Conservation (phyloP, 345 rosid genomes). For the Stellera chamaejasme region DNA sequence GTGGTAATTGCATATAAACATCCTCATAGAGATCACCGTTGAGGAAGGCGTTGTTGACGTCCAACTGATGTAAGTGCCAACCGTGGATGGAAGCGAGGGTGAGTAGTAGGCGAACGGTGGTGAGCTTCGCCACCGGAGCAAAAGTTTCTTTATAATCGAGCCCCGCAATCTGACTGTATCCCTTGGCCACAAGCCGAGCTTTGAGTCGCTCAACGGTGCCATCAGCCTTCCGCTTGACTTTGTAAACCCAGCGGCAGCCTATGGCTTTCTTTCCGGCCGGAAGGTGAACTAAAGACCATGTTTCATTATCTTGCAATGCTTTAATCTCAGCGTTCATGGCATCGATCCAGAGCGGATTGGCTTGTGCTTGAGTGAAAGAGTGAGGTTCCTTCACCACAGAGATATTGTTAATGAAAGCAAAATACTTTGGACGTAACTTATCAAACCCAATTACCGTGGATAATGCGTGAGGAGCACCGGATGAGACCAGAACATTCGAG, state of each 20-base stretch:
- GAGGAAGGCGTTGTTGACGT: neutral
- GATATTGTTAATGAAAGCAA: too few relatives aligned
- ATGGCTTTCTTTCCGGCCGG: neutral
- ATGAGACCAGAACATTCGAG: too few relatives aligned
- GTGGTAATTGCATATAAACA: neutral
- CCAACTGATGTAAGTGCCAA: neutral
- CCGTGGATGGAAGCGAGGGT: neutral
- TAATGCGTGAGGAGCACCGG: too few relatives aligned
- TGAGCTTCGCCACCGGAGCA: neutral
- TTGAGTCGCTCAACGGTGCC: neutral
- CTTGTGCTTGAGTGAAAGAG: too few relatives aligned
- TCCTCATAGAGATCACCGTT: neutral
- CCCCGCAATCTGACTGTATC: neutral
- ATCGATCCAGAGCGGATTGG: too few relatives aligned
- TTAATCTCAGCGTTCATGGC: neutral
- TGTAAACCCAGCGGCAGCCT: neutral
- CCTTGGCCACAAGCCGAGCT: neutral
- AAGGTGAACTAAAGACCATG: neutral
- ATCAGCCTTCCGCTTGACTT: neutral
- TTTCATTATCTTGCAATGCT: neutral
- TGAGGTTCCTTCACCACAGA: too few relatives aligned
- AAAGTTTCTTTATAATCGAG: neutral
- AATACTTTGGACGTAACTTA: too few relatives aligned
- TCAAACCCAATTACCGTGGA: too few relatives aligned
- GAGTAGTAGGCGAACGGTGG: neutral